Base-by-base conservation (phyloP, 345 rosid genomes). In the Populus davidiana region DNA sequence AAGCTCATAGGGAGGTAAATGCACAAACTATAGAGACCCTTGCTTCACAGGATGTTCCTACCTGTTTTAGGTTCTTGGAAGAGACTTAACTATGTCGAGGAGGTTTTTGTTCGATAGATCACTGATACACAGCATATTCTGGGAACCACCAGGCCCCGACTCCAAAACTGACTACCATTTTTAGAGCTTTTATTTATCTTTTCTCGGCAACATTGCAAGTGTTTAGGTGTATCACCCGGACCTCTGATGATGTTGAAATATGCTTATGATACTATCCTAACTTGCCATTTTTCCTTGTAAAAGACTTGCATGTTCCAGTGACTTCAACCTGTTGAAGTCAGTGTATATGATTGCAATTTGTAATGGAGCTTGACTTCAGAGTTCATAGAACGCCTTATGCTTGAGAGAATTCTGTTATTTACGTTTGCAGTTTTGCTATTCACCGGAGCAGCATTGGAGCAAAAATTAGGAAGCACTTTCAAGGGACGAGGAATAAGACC, bases 1-100 rank as follows among this genome's bases (percentile, higher is more conserved):
- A 96, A 92, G 90, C 88, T 96, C 68, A 69, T 84, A 2, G 97
- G 95, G 78, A 86, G 84, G 81, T 96, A 81, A 88, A 49, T 69
- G 21, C 35, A n/a, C 17, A 35, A 70, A 36, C 70, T 67, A 31
- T 13, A 18, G 25, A 1, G 43, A 36, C 38, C 31, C 23, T 75
- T 67, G 21, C 65, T n/a, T 49, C 29, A 38, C 17, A 63, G 50
- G 80, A 75, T 77, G 23, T 63, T 10, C 35, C 29, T 65, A 16
- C 31, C 72, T 71, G 14, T 5, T 23, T 21, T 27, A 27, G 14
- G 67, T 23, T 52, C 31, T 14, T 27, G 67, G 16, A 67, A 39
- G 80, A 71, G 72, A 50, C 54, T 50, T 66, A 36, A 27, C 49
- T 8, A 13, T 20, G 44, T 14, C 31, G 3, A 69, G 64, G 8